phyloP scores from a whole-genome alignment of 257 asterid species.

The Galeopsis tetrahit region DNA sequence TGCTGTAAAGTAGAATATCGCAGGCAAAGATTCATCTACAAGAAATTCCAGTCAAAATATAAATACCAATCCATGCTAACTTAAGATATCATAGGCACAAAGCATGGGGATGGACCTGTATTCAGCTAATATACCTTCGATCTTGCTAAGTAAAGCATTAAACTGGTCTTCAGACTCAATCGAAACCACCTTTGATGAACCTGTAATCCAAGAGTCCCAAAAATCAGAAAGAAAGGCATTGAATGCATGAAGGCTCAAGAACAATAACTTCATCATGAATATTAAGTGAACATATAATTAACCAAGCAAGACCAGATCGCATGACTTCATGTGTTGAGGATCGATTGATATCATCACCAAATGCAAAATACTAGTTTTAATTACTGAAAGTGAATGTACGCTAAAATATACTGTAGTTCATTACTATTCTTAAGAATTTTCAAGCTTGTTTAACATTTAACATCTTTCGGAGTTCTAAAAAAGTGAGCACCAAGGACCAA shows the following conservation, averaged over 20 bases:
- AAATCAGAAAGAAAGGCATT: conserved; percentile 13
- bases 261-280: background rate
- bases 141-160: conserved; percentile 71
- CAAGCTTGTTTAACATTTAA: background rate
- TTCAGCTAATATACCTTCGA: conserved; percentile 55
- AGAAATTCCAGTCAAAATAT: conserved; percentile 31
- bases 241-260: background rate
- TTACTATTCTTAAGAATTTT: conserved; percentile 5
- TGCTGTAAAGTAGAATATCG: conserved; percentile 93
- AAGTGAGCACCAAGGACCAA: background rate
- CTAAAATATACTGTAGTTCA: background rate
- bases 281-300: background rate
- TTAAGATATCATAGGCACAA: background rate
- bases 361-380: conserved; percentile 7
- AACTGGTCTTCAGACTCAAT: conserved; percentile 88
- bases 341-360: conserved; percentile 9
- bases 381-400: background rate
- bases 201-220: conserved; percentile 41
- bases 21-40: conserved; percentile 85
- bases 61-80: conserved; percentile 25
- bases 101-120: background rate
- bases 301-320: conserved; percentile 19
- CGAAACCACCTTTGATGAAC: conserved; percentile 66
- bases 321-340: background rate
- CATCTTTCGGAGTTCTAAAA: background rate